phyloP scores from a whole-genome alignment of 1,284 basidiomycete genomes.

The Puccinia horiana region DNA sequence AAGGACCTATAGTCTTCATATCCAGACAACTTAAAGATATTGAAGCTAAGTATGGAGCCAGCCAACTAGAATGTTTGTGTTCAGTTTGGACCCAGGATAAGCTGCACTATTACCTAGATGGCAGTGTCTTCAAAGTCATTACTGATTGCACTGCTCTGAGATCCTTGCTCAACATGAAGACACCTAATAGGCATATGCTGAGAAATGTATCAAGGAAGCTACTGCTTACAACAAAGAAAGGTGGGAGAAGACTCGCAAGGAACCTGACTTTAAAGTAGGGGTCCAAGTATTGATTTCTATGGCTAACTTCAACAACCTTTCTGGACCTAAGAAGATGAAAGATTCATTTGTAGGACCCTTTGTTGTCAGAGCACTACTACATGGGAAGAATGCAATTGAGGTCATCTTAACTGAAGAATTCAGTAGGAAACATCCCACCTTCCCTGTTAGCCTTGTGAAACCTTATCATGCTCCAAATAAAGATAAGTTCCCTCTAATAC shows the following conservation, averaged over 20 bases:
- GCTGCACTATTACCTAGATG: conserved; percentile 17
- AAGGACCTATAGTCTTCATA: conserved; percentile 30
- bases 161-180: conserved; percentile 19
- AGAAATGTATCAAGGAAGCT: not conserved
- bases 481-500: not conserved
- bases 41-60: conserved; percentile 17
- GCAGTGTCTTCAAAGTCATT: conserved; percentile 12
- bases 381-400: not conserved
- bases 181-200: conserved; percentile 20
- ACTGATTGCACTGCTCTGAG: not conserved
- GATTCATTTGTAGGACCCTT: not conserved
- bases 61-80: conserved; percentile 7
- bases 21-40: conserved; percentile 22
- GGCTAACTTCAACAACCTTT: not conserved
- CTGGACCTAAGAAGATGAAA: not conserved
- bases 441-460: not conserved
- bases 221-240: not conserved
- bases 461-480: not conserved
- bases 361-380: too few relatives aligned
- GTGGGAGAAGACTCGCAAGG: not conserved
- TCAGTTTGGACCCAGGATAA: conserved; percentile 23
- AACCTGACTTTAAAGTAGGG: not conserved
- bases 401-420: not conserved
- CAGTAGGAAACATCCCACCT: not conserved
- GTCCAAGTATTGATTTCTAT: not conserved